Evolutionary conservation across 2,329 filamentous ascomycete genomes (phyloP).

Genomic region (Paraconiothyrium sp.): DNA sequence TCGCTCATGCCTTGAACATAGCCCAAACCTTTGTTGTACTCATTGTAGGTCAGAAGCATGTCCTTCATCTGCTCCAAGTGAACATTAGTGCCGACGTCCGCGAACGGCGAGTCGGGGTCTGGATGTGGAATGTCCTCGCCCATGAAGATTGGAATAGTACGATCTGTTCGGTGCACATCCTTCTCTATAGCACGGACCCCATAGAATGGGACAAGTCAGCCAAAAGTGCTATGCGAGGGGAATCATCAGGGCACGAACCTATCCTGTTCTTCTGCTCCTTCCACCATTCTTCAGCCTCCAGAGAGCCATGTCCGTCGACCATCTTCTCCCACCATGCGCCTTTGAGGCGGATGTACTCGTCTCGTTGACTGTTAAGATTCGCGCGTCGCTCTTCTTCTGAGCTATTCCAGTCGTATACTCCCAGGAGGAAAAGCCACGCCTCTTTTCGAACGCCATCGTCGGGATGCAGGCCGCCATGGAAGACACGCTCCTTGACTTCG

Average conservation of each 20-base stretch:
- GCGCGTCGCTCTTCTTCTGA: conserved; percentile 84
- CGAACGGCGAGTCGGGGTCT: conserved; percentile 94
- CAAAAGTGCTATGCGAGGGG: conserved; percentile 19
- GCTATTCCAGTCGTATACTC: conserved; percentile 93
- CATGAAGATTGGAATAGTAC: conserved; percentile 91
- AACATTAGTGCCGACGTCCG: conserved; percentile 91
- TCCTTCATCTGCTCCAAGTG: conserved; percentile 99
- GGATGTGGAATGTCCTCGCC: conserved; percentile 97
- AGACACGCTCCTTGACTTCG: conserved; percentile 96
- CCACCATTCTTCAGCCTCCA: conserved; percentile 94
- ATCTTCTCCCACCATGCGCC: conserved; percentile 96
- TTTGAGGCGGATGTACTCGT: conserved; percentile 94
- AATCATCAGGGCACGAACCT: conserved; percentile 67
- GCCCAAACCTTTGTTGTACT: conserved; percentile 93
- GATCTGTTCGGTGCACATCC: conserved; percentile 96
- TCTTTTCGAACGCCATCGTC: conserved; percentile 95
- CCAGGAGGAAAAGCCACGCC: conserved; percentile 93
- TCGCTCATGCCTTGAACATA: conserved; percentile 99
- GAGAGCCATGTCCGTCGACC: conserved; percentile 79
- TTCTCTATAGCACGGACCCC: conserved; percentile 78
- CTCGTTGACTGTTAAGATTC: conserved; percentile 82
- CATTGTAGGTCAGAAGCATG: conserved; percentile 98
- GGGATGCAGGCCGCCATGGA: conserved; percentile 88
- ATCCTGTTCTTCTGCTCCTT: conserved; percentile 92
- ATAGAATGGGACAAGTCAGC: conserved; percentile 63